These are phyloP conservation scores for Emericellopsis terricola DNA, from an alignment of 495 filamentous ascomycete genomes.

Conservation along the genomic window DNA sequence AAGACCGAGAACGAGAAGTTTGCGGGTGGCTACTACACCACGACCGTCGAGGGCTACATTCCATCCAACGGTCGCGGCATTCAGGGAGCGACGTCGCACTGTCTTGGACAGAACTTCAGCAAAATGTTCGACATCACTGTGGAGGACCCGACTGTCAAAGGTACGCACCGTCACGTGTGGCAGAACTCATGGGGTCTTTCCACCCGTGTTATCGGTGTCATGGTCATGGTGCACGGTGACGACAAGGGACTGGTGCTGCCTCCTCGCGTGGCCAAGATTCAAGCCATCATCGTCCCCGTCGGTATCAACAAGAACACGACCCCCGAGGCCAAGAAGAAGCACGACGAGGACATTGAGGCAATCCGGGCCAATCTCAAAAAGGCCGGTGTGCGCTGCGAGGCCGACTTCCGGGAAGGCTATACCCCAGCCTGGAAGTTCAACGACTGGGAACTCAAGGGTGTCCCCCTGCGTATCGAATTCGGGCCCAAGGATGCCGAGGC, in stretches of 20 bases:
- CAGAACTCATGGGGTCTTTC: conserved; percentile 98
- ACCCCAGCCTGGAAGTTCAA: conserved; percentile 96
- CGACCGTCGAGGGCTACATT: conserved; percentile 89
- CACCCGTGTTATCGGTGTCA: conserved; percentile 87
- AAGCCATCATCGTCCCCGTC: conserved; percentile 82
- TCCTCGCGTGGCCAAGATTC: conserved; percentile 66
- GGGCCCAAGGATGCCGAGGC: conserved; percentile 83
- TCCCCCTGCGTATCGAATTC: conserved; percentile 85
- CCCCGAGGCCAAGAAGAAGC: conserved; percentile 53
- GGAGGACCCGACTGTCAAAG: conserved; percentile 73
- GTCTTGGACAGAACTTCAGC: conserved; percentile 89
- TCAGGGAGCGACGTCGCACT: conserved; percentile 87
- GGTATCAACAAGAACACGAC: conserved; percentile 75
- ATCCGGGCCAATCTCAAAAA: conserved; percentile 45
- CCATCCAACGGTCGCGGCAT: conserved; percentile 88
- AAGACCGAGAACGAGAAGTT: conserved; percentile 97
- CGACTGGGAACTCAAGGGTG: conserved; percentile 89
- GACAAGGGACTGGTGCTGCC: conserved; percentile 87
- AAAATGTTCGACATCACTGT: conserved; percentile 98
- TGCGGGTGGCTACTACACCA: conserved; percentile 87
- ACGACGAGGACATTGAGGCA: conserved; percentile 51
- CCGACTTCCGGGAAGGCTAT: conserved; percentile 69
- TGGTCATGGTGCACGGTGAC: conserved; percentile 95
- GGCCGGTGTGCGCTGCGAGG: conserved; percentile 48
- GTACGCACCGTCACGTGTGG: conserved; percentile 72